Percentiles rank a stretch among this genome's conserved stretches.
These are phyloP conservation scores for Ogataea populi-albae DNA, from an alignment of 805 yeast genomes.

Conservation along the genomic window DNA sequence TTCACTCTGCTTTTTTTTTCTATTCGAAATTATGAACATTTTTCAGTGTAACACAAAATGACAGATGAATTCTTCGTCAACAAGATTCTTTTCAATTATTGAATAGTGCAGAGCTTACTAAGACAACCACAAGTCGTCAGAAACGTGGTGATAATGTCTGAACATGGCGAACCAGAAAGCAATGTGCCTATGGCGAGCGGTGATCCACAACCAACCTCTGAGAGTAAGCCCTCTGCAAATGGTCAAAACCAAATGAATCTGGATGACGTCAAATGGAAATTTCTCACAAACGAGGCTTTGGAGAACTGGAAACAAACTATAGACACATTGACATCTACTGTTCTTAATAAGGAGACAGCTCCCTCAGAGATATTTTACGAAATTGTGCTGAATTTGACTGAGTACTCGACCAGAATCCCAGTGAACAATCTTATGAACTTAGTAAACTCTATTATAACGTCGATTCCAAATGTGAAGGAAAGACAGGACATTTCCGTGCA, in stretches of 20 bases:
- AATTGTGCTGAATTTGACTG: constrained; percentile 21
- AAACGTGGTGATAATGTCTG: too few relatives aligned
- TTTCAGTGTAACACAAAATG: too few relatives aligned
- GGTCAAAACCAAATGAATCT: constrained; percentile 3
- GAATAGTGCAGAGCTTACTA: too few relatives aligned
- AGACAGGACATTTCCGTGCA: constrained; percentile 22
- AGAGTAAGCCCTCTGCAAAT: background rate
- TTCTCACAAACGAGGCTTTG: constrained; percentile 12
- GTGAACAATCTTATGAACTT: constrained; percentile 15
- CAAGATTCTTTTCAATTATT: too few relatives aligned
- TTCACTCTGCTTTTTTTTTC: too few relatives aligned
- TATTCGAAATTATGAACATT: too few relatives aligned
- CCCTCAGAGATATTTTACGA: constrained; percentile 28
- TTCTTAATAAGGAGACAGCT: constrained; percentile 9
- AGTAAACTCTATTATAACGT: constrained; percentile 19
- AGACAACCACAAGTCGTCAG: too few relatives aligned
- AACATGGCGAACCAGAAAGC: too few relatives aligned
- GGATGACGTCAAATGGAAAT: constrained; percentile 16
- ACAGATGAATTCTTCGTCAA: too few relatives aligned
- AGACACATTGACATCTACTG: constrained; percentile 9
- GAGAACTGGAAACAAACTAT: constrained; percentile 13
- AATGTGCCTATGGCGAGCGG: too few relatives aligned
- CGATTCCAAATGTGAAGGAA: constrained; percentile 19
- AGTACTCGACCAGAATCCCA: constrained; percentile 23
- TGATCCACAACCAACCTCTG: background rate